Base-by-base conservation (phyloP, 345 rosid species). In the Firmiana major region DNA sequence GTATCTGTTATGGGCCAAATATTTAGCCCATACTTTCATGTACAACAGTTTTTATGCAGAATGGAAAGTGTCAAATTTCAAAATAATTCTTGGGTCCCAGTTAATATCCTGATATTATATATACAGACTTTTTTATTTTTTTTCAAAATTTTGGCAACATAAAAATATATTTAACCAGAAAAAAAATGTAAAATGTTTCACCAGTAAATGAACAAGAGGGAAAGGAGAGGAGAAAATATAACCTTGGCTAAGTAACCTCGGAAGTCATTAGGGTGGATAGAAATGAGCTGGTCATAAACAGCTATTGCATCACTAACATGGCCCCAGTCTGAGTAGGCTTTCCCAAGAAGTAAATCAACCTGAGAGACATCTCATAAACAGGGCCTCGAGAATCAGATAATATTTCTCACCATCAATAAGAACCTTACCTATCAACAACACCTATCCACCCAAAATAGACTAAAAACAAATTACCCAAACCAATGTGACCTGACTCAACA, bases 171-270 rank as follows among this genome's bases (percentile, higher is more conserved):
- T 68, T 68, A 60, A 12, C 13, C 5, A 60, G 1, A 0, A 28
- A 11, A 55, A 28, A 0, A 16, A 72, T 16, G 11, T 17, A 57
- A 60, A 45, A 12, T 34, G 26, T 46, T 21, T 63, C 3, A 64
- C 6, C 4, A 21, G 13, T n/a, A 22, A 63, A 48, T 42, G 28
- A 46, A 64, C 66, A 48, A 31, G 17, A 63, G 13, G 8, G 45
- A 46, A 43, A 64, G 19, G 38, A 34, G 28, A 69, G 51, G 49
- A 26, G 8, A 62, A 19, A 63, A 13, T 59, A 76, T 51, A 74
- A 93, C 99, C 99, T 93, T 95, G 15, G 99, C 99, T 58, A 95
- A 85, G 87, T 93, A 95, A 70, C 97, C 99, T 51, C 97, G 89
- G 79, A 95, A 93, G 79, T 95, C 99, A 69, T 89, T 87, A 8